These are phyloP conservation scores for Pistacia vera DNA, from an alignment of 345 rosid species.

Conservation along the genomic window DNA sequence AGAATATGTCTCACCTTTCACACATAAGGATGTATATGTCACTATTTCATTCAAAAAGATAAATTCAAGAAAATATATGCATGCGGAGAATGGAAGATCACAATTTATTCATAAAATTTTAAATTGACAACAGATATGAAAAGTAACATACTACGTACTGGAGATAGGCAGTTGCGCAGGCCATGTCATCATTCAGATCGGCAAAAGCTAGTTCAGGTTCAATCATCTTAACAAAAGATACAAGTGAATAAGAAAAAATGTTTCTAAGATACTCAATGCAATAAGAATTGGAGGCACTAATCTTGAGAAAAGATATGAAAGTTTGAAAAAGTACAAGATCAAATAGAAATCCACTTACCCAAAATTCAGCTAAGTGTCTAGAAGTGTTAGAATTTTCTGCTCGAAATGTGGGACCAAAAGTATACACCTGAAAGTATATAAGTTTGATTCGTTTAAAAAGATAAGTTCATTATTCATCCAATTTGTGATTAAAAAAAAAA, in stretches of 20 bases:
- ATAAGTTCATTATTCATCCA: conserved; percentile 6
- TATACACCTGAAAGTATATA: conserved; percentile 64
- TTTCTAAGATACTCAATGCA: neutral
- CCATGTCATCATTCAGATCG: conserved; percentile 96
- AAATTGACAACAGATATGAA: conserved; percentile 39
- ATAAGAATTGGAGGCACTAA: conserved; percentile 4
- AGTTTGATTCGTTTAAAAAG: neutral
- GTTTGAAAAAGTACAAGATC: conserved; percentile 12
- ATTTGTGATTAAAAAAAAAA: conserved; percentile 5
- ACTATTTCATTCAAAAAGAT: conserved; percentile 17
- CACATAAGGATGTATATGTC: conserved; percentile 9
- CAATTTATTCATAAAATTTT: conserved; percentile 14
- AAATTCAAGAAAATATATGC: conserved; percentile 8
- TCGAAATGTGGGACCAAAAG: conserved; percentile 98
- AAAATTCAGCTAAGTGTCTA: conserved; percentile 95
- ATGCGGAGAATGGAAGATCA: conserved; percentile 10
- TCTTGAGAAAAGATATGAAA: neutral
- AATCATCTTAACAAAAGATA: conserved; percentile 68
- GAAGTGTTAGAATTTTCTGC: conserved; percentile 98
- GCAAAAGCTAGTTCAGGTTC: conserved; percentile 99
- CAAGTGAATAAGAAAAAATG: conserved; percentile 1
- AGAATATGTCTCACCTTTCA: conserved; percentile 83
- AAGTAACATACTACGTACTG: conserved; percentile 99
- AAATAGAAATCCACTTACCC: conserved; percentile 53
- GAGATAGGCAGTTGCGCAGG: conserved; percentile 99